A percentile compares a stretch with the other conserved stretches of the same genome.
Evolutionary conservation across 1,139 yeast species (phyloP).

Genomic region (Blastobotrys apis): DNA sequence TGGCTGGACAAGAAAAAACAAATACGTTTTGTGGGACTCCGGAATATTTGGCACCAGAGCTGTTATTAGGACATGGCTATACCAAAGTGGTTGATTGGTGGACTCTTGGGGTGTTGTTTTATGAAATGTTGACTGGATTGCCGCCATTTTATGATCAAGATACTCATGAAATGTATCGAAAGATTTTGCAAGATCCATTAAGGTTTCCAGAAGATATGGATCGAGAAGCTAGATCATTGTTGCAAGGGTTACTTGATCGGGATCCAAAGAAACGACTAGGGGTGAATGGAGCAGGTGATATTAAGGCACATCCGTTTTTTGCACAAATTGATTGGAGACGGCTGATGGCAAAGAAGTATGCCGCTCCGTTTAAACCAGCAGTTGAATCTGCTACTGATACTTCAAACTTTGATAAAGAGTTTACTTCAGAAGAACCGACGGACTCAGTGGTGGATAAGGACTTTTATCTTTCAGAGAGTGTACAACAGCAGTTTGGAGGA

Average conservation of each 20-base stretch:
- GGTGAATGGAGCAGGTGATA: conserved; percentile 75
- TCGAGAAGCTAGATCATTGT: conserved; percentile 78
- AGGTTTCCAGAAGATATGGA: conserved; percentile 88
- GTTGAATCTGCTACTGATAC: conserved; percentile 86
- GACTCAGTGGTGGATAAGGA: conserved; percentile 91
- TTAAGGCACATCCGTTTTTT: conserved; percentile 81
- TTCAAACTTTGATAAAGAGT: conserved; percentile 87
- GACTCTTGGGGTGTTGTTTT: conserved; percentile 90
- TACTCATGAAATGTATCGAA: conserved; percentile 89
- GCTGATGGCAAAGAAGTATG: conserved; percentile 77
- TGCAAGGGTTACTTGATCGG: conserved; percentile 71
- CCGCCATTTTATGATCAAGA: conserved; percentile 97
- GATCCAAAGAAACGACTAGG: conserved; percentile 82
- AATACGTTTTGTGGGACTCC: conserved; percentile 97
- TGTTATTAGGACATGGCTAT: conserved; percentile 86
- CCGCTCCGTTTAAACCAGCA: conserved; percentile 93
- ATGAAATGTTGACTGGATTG: conserved; percentile 94
- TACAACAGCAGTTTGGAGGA: conserved; percentile 96
- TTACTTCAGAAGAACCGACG: conserved; percentile 88
- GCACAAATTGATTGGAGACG: conserved; percentile 89
- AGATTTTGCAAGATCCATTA: conserved; percentile 82
- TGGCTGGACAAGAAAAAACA: conserved; percentile 84
- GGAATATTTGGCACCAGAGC: conserved; percentile 93
- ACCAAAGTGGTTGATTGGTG: conserved; percentile 98
- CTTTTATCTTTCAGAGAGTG: conserved; percentile 61